Evolutionary conservation across 176 grass and related monocot genomes (phyloP).

Genomic region (Areca catechu): DNA sequence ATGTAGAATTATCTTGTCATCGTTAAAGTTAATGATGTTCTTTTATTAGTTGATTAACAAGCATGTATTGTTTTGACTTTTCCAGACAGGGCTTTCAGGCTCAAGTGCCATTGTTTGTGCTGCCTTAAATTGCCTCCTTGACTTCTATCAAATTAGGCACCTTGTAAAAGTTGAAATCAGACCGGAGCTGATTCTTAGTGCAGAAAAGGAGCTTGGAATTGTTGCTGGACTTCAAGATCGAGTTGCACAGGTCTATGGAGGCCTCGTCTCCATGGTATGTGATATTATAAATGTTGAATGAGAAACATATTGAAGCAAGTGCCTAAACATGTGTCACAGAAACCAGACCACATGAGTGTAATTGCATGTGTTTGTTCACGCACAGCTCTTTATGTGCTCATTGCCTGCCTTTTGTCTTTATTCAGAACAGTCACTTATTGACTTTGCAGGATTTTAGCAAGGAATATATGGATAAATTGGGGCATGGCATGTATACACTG

Average conservation of each 20-base stretch:
- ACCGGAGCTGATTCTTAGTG: conserved; percentile 58
- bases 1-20: too few relatives aligned
- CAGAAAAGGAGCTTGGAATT: conserved; percentile 86
- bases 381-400: too few relatives aligned
- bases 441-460: conserved; percentile 60
- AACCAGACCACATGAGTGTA: too few relatives aligned
- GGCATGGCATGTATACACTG: conserved; percentile 59
- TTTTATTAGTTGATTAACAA: too few relatives aligned
- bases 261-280: conserved; percentile 69
- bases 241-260: conserved; percentile 75
- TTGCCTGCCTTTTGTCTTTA: too few relatives aligned
- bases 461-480: conserved; percentile 73
- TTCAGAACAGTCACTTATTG: background rate
- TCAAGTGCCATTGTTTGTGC: conserved; percentile 89
- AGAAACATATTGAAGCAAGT: too few relatives aligned
- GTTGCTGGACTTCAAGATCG: conserved; percentile 83
- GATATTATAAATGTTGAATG: background rate
- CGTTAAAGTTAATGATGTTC: too few relatives aligned
- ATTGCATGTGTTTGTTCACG: too few relatives aligned
- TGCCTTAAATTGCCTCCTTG: conserved; percentile 67
- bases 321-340: too few relatives aligned
- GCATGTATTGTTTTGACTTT: background rate
- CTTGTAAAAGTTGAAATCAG: conserved; percentile 64
- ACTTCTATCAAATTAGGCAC: conserved; percentile 69
- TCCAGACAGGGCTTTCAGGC: conserved; percentile 70